Base-by-base conservation (phyloP, 208 protist species). In the Blechomonas ayalai region DNA sequence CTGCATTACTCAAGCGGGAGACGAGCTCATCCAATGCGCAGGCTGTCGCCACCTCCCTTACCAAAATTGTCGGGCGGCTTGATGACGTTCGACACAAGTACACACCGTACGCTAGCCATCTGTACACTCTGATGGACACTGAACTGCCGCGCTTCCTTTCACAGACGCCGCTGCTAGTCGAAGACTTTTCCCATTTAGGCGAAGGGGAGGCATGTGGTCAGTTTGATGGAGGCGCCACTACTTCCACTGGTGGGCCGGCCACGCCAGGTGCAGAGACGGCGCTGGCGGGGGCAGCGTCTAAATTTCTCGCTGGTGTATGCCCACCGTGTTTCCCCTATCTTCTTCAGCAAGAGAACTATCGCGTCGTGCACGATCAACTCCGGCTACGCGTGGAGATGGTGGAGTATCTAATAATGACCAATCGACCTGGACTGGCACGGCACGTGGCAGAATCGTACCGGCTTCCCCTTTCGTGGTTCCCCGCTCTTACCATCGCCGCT, bases 371-470 rank as follows among this genome's bases (percentile, higher is more conserved):
- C 9, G 52, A 77, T 32, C 55, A 67, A 29, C 37, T 92, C 37
- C 58, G 59, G 18, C 53, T 92, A 8, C 76, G 73, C 9, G 65
- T 84, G 8, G 83, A 92, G 28, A 76, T 92, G 50, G 66, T 92
- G 1, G 56, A 82, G 23, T 92, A 92, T 56, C 62, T 92, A 19
- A 67, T 92, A 29, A 49, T 58, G 7, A 92, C 83, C n/a, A 54
- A 71, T 9, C 73, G 79, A 9, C 35, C 56, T 24, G 49, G 40
- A 26, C 57, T 85, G 13, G 83, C 83, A 12, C 40, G 45, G 34
- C 73, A 84, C 50, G 73, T 88, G 15, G 59, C 64, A 2, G 51
- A 71, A 3, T 43, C 53, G 28, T 92, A 92, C 65, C 54, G 53
- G 7, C 59, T 92, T 15, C 77, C 83, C 0, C 46, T 76, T 13